These are phyloP conservation scores for Salicornia ramosissima DNA, from an alignment of 148 eudicot genomes.

Conservation along the genomic window DNA sequence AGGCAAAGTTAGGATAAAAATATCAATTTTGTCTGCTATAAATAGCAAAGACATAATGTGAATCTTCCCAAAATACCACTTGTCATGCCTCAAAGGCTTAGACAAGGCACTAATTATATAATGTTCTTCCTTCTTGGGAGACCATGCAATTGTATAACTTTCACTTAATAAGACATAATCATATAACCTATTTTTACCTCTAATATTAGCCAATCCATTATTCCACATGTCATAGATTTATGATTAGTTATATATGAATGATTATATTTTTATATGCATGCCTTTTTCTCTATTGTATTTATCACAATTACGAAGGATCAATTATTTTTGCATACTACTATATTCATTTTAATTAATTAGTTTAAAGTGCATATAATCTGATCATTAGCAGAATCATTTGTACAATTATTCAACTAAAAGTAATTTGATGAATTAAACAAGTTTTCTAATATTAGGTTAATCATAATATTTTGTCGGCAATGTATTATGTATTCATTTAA, in stretches of 20 bases:
- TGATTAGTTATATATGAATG: background rate
- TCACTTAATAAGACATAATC: conserved; percentile 23
- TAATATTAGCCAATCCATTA: conserved; percentile 18
- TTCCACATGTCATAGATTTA: background rate
- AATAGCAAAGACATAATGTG: conserved; percentile 8
- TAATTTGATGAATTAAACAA: background rate
- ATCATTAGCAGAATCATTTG: conserved; percentile 17
- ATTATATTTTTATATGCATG: too few species aligned
- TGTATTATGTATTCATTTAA: too few species aligned
- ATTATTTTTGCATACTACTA: too few species aligned
- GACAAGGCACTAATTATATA: conserved; percentile 20
- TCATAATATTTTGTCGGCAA: conserved; percentile 19
- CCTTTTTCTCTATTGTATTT: background rate
- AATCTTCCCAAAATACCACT: conserved; percentile 8
- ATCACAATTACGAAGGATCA: too few species aligned
- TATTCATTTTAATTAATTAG: background rate
- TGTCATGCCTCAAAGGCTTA: conserved; percentile 11
- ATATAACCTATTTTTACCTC: conserved; percentile 15
- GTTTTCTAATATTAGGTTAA: background rate
- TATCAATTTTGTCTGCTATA: background rate
- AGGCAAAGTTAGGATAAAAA: background rate
- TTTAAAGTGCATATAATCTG: background rate
- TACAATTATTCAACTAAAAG: conserved; percentile 9
- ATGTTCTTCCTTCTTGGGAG: conserved; percentile 20
- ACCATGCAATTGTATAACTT: conserved; percentile 20